Percentiles rank a stretch among this genome's conserved stretches.
These are phyloP conservation scores for Blastocystis sp. DNA, from an alignment of 352 stramenopile species.

Conservation along the genomic window DNA sequence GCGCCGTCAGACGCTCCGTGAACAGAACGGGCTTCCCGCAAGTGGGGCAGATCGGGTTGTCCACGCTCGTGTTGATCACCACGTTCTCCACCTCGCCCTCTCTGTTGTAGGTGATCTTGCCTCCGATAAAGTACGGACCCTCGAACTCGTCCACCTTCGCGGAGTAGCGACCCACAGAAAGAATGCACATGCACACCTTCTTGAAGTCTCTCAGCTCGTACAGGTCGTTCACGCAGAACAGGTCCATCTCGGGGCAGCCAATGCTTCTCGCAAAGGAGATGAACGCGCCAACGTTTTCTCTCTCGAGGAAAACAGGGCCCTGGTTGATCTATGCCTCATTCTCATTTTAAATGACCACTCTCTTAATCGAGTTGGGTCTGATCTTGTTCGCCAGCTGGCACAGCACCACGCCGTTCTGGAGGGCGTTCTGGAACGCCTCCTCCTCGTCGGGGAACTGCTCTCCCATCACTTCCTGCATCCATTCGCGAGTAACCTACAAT, in stretches of 20 bases:
- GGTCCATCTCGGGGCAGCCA: conserved; percentile 50
- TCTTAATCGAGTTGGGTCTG: conserved; percentile 46
- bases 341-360: background rate
- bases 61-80: conserved; percentile 9
- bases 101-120: conserved; percentile 49
- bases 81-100: conserved; percentile 14
- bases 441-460: conserved; percentile 61
- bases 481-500: conserved; percentile 53
- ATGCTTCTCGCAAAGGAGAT: conserved; percentile 52
- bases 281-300: conserved; percentile 59
- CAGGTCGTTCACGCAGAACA: conserved; percentile 69
- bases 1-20: conserved; percentile 55
- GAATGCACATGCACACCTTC: conserved; percentile 66
- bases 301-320: conserved; percentile 36
- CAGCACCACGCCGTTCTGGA: conserved; percentile 51
- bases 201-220: conserved; percentile 69
- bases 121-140: conserved; percentile 62
- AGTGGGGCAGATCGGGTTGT: conserved; percentile 42
- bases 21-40: conserved; percentile 60
- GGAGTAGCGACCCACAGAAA: conserved; percentile 45
- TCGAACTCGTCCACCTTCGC: conserved; percentile 22
- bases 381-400: conserved; percentile 58
- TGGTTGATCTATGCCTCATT: conserved; percentile 50
- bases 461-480: conserved; percentile 67
- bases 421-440: conserved; percentile 57